A percentile compares a stretch with the other conserved stretches of the same genome.
Conservation (phyloP, 345 rosid genomes). For the Punica granatum region DNA sequence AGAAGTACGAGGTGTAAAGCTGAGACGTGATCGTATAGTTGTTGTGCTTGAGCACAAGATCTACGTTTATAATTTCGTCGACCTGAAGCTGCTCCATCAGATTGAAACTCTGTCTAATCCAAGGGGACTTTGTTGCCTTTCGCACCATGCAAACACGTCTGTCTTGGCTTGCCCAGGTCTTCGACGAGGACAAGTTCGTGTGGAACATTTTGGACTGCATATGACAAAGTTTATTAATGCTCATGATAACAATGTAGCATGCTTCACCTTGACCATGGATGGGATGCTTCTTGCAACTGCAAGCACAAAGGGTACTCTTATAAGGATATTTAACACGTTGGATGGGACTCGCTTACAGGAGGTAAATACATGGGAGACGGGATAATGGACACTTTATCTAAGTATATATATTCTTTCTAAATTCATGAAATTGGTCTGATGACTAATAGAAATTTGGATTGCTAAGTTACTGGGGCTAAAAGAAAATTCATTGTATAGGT, state of each 20-base stretch:
- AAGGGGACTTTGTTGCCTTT: conserved; percentile 82
- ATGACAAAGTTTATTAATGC: conserved; percentile 62
- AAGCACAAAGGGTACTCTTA: conserved; percentile 79
- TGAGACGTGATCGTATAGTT: conserved; percentile 68
- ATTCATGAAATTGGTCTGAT: background rate
- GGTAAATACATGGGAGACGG: conserved; percentile 26
- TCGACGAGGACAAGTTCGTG: conserved; percentile 68
- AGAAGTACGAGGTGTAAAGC: conserved; percentile 65
- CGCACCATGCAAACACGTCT: conserved; percentile 61
- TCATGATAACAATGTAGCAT: conserved; percentile 73
- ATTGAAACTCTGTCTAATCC: conserved; percentile 76
- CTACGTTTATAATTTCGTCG: conserved; percentile 64
- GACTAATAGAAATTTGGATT: background rate
- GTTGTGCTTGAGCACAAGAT: conserved; percentile 87
- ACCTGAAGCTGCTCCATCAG: conserved; percentile 78
- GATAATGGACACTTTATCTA: background rate
- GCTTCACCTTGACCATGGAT: conserved; percentile 78
- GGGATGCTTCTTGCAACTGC: conserved; percentile 92
- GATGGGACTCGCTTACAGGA: conserved; percentile 88
- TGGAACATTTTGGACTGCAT: conserved; percentile 78
- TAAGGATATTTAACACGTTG: conserved; percentile 87
- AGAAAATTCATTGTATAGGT: background rate
- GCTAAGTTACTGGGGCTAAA: background rate
- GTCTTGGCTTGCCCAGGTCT: conserved; percentile 90
- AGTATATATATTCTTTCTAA: background rate